phyloP scores from a whole-genome alignment of 805 yeast species.

The Spathaspora girioi region DNA sequence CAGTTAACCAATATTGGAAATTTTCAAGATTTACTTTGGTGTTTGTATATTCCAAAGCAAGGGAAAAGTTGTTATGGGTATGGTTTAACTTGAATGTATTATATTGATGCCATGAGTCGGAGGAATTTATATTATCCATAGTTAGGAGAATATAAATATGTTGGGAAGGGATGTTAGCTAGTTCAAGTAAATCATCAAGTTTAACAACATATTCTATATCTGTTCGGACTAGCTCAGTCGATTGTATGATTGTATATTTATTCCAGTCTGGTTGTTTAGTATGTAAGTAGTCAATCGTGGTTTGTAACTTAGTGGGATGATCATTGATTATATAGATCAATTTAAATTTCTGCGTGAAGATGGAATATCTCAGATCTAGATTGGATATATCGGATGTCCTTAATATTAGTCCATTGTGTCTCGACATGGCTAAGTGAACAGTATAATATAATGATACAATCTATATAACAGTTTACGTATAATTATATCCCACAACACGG shows the following conservation, averaged over 20 bases:
- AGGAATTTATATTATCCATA: neutral
- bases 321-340: neutral
- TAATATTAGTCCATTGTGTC: slow-evolving; percentile 1
- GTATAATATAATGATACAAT: neutral
- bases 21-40: neutral
- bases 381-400: neutral
- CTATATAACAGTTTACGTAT: too few species aligned
- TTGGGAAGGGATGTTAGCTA: neutral
- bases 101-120: neutral
- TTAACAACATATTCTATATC: slow-evolving; percentile 1
- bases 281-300: neutral
- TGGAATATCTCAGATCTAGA: neutral
- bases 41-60: neutral
- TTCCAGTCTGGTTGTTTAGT: slow-evolving; percentile 1
- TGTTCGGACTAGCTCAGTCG: neutral
- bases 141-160: neutral
- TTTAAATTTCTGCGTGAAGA: neutral
- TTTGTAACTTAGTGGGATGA: neutral
- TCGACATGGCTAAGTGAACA: slow-evolving; percentile 1
- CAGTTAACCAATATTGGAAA: slow-evolving; percentile 4
- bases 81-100: neutral
- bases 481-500: too few species aligned
- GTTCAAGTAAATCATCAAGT: neutral
- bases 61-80: neutral
- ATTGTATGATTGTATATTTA: slow-evolving; percentile 1